Evolutionary conservation across 2,329 filamentous ascomycete species (phyloP).

Genomic region (Helicocarpus griseus): DNA sequence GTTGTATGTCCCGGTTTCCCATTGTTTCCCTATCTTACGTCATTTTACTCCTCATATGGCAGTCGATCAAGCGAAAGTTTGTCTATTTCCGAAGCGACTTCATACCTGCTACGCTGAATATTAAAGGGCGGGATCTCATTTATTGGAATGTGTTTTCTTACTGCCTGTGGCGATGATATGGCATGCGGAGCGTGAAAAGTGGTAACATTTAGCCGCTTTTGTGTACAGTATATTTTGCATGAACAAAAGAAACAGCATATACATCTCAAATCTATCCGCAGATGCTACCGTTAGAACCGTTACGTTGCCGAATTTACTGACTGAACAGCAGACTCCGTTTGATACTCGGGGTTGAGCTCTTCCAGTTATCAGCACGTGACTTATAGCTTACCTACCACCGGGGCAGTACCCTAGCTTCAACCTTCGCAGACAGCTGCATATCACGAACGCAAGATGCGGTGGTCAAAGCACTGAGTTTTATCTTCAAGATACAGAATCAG

Average conservation of each 20-base stretch:
- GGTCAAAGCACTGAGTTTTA: too few relatives aligned
- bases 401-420: too few relatives aligned
- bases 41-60: not conserved
- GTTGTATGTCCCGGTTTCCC: not conserved
- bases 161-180: not conserved
- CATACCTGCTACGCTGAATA: not conserved
- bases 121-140: not conserved
- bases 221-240: slow-evolving; percentile 3
- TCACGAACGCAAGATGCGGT: too few relatives aligned
- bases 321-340: not conserved
- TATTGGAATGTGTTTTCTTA: not conserved
- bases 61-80: not conserved
- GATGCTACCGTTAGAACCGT: not conserved
- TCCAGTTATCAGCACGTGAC: not conserved
- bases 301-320: not conserved
- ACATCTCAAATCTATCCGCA: not conserved
- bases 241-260: slow-evolving; percentile 2
- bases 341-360: too few relatives aligned
- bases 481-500: too few relatives aligned
- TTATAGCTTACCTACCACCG: not conserved
- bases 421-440: too few relatives aligned
- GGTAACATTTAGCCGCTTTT: not conserved
- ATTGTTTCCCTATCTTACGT: not conserved
- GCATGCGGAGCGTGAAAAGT: not conserved
- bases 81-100: not conserved